Evolutionary conservation across 2,329 filamentous ascomycete genomes (phyloP), one percentile per base, ranked within the genome.

Genomic region (Colletotrichum sp.): DNA sequence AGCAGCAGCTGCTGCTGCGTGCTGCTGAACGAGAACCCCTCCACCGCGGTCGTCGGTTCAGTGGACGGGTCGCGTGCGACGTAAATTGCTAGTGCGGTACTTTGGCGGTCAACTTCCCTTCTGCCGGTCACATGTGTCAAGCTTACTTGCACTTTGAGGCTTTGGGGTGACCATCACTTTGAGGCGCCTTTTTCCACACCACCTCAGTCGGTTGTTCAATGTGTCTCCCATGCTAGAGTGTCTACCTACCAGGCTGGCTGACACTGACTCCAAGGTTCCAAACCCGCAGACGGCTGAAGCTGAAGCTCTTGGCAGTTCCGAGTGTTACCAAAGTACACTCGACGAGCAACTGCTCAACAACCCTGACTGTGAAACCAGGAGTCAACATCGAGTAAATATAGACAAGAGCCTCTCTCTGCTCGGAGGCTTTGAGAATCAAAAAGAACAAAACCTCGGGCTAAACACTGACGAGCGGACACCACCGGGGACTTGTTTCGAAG

Each of bases 61-160:
- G 57, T 26, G n/a, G 30, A 16, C 8, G 62, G 62, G 62, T 76
- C 59, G 74, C 71, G 60, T 69, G 74, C 59, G 34, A 44, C 28
- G 24, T 30, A 72, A 60, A 69, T 28, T 76, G 74, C 59, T 76
- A 76, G 74, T 76, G 74, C 30, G 26, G 9, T 66, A 76, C 65
- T 52, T 59, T 26, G 12, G 30, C 34, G 16, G 59, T 32, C 15
- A 39, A n/a, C 15, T 57, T 76, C 74, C 74, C 36, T 74, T 76
- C 70, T 55, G 65, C 71, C 71, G 65, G 66, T 76, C 69, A 71
- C 69, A 71, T 71, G 69, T 57, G 15, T 24, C 39, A 12, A n/a
- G 39, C 21, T 26, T 59, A 15, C 55, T 30, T 26, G 44, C 44
- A 52, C 44, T 52, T 24, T 13, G 44, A 52, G 44, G 44, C 44